Evolutionary conservation across 2,329 filamentous ascomycete genomes (phyloP), one percentile per base, ranked within the genome.

Genomic region (Tolypocladium cylindrosporum): DNA sequence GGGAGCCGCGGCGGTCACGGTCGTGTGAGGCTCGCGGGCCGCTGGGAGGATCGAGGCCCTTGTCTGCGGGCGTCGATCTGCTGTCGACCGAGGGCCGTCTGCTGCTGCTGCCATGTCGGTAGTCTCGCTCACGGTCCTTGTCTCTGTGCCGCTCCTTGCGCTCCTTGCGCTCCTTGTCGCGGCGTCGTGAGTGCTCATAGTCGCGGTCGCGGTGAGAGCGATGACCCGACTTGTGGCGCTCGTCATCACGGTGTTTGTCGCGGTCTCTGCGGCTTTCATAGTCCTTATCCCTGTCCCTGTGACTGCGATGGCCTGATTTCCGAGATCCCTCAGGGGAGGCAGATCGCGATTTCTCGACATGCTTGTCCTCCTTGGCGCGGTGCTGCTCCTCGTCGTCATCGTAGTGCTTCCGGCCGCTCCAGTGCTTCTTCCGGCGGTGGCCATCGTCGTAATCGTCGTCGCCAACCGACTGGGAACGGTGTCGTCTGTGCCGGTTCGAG

Each of bases 271-370:
- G 67, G 56, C 75, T 69, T 53, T 81, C 78, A 37, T 70, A 70
- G 58, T 75, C 76, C 58, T 77, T 77, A 48, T 88, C 83, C 62
- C 79, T 80, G 51, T 88, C 83, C 61, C 79, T 80, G 55, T 82
- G 85, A 63, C 84, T 85, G 61, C 84, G 82, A 64, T 85, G 82
- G 54, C 79, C 77, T 8, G 82, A 79, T 57, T 79, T 73, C 62
- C 79, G 83, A 42, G 79, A 78, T 11, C 80, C 78, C 14, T 84
- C 82, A 1, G 81, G 82, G 2, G 89, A 90, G 6, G 79, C 78
- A 6, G 88, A 90, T 58, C 87, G 79, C 0, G 86, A 85, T 55
- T 81, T 79, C 54, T 84, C 80, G 14, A 75, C 74, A 63, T 77
- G 66, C 62, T 76, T 75, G 54, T 77, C 73, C 62, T 73, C 69